Evolutionary conservation across 169 alveolate species (phyloP).

Genomic region (Cryptosporidium viatorum): DNA sequence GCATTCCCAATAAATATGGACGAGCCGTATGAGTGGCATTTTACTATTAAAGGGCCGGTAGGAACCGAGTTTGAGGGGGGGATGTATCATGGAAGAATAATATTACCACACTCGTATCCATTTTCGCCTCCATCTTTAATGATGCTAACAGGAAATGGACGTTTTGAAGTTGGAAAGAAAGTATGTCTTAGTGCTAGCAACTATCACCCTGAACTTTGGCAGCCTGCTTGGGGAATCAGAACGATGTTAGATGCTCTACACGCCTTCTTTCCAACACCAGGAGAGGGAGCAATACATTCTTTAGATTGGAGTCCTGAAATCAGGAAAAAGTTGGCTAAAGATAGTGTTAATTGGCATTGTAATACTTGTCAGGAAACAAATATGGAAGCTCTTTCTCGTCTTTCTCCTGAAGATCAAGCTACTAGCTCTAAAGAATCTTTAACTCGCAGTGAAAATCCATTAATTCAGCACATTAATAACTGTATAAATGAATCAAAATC

Average conservation of each 20-base stretch:
- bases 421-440: background rate
- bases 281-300: slow-evolving; percentile 75
- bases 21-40: slow-evolving; percentile 93
- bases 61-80: slow-evolving; percentile 93
- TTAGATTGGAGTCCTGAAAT: slow-evolving; percentile 75
- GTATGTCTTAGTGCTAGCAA: slow-evolving; percentile 89
- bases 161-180: slow-evolving; percentile 90
- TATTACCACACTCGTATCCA: slow-evolving; percentile 91
- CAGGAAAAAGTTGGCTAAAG: slow-evolving; percentile 66
- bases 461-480: slow-evolving; percentile 36
- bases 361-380: slow-evolving; percentile 57
- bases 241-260: slow-evolving; percentile 90
- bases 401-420: slow-evolving; percentile 19
- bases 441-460: slow-evolving; percentile 35
- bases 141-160: slow-evolving; percentile 90
- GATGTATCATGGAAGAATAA: slow-evolving; percentile 91
- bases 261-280: slow-evolving; percentile 89
- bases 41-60: slow-evolving; percentile 87
- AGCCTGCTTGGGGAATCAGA: slow-evolving; percentile 93
- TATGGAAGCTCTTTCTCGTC: slow-evolving; percentile 21
- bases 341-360: slow-evolving; percentile 74
- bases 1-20: slow-evolving; percentile 79
- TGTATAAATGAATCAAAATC: slow-evolving; percentile 25
- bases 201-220: slow-evolving; percentile 93
- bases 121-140: slow-evolving; percentile 91